Percentiles rank a stretch among this genome's conserved stretches.
These are phyloP conservation scores for Solanum virginianum DNA, from an alignment of 257 asterid genomes.

Conservation along the genomic window DNA sequence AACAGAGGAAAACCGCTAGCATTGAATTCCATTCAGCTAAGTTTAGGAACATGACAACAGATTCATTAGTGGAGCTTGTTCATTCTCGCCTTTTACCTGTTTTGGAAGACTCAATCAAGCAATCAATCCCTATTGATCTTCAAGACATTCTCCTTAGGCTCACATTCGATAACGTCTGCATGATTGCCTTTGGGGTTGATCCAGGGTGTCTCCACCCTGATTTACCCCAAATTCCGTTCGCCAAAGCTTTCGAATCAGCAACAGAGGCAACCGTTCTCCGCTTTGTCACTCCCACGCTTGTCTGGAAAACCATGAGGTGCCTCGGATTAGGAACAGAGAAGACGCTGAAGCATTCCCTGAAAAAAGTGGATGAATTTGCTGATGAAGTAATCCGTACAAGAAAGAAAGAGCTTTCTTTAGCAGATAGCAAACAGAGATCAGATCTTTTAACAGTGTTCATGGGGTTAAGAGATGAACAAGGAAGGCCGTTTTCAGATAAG, in stretches of 20 bases:
- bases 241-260: constrained; percentile 76
- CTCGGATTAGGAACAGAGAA: constrained; percentile 53
- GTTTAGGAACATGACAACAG: constrained; percentile 56
- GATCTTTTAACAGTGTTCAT: constrained; percentile 75
- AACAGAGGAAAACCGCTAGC: constrained; percentile 80
- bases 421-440: constrained; percentile 18
- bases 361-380: constrained; percentile 61
- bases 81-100: constrained; percentile 65
- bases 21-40: constrained; percentile 75
- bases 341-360: constrained; percentile 35
- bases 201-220: constrained; percentile 72
- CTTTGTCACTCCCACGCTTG: constrained; percentile 64
- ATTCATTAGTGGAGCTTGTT: constrained; percentile 66
- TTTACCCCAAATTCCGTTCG: constrained; percentile 77
- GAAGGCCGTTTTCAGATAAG: constrained; percentile 37
- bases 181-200: constrained; percentile 93
- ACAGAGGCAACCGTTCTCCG: constrained; percentile 65
- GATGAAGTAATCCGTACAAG: constrained; percentile 54
- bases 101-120: constrained; percentile 30
- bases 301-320: constrained; percentile 67
- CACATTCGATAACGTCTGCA: constrained; percentile 86
- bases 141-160: constrained; percentile 71
- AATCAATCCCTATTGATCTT: constrained; percentile 29
- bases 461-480: constrained; percentile 55
- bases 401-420: constrained; percentile 44